phyloP scores from a whole-genome alignment of 805 yeast species.

The Saturnispora serradocipensis region DNA sequence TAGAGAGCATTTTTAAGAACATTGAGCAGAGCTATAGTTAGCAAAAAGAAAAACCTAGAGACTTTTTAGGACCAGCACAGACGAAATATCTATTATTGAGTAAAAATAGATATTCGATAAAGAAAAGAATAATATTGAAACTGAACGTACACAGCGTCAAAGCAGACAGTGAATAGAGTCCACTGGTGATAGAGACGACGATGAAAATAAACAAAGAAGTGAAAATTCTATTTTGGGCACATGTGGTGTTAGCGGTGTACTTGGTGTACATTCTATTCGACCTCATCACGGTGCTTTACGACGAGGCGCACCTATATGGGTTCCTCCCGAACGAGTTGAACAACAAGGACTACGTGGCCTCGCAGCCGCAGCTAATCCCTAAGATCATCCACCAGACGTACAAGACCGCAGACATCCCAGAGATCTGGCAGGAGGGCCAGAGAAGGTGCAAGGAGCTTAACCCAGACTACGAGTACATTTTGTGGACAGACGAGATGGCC shows the following conservation, averaged over 20 bases:
- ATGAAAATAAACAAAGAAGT: constrained; percentile 54
- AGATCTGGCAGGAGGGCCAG: constrained; percentile 72
- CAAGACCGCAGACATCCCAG: constrained; percentile 71
- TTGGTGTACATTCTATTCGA: constrained; percentile 61
- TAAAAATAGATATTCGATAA: too few species aligned
- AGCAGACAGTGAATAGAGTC: too few species aligned
- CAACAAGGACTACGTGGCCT: constrained; percentile 19
- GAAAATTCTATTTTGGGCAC: constrained; percentile 51
- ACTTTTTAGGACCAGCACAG: too few species aligned
- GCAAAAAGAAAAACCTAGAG: too few species aligned
- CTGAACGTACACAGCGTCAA: background rate
- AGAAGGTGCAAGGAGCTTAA: constrained; percentile 67
- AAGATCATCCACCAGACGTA: constrained; percentile 92
- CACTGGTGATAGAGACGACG: background rate
- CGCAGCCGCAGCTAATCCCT: constrained; percentile 59
- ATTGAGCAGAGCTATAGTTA: too few species aligned
- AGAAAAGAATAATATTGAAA: background rate
- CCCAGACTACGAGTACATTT: constrained; percentile 77
- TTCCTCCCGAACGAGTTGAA: constrained; percentile 54
- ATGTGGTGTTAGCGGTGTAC: constrained; percentile 42
- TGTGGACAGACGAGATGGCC: constrained; percentile 87
- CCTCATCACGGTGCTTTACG: constrained; percentile 63
- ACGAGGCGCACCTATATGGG: constrained; percentile 59
- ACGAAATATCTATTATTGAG: too few species aligned
- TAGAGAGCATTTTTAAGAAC: too few species aligned